Evolutionary conservation across 345 rosid species (phyloP).

Genomic region (Eucalyptus leucophloia): DNA sequence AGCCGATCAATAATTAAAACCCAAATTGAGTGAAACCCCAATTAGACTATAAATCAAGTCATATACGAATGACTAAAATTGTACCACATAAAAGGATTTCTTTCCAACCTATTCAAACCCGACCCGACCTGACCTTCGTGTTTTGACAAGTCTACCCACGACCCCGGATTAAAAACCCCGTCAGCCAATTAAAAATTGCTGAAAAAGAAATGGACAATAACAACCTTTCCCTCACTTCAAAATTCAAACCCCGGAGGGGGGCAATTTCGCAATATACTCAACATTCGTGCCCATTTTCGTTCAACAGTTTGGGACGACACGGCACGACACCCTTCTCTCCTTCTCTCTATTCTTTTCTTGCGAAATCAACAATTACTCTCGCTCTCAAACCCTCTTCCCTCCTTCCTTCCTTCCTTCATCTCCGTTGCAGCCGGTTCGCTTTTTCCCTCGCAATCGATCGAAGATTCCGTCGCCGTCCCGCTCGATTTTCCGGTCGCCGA

Average conservation of each 20-base stretch:
- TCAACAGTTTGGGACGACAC: not conserved
- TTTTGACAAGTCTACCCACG: no score
- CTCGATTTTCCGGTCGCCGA: not conserved
- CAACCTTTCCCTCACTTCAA: not conserved
- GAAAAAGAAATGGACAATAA: not conserved
- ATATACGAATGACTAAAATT: fast-evolving
- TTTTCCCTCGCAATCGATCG: not conserved
- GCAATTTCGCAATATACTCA: not conserved
- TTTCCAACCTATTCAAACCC: fast-evolving
- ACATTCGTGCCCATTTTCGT: not conserved
- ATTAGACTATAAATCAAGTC: fast-evolving
- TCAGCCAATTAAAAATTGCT: not conserved
- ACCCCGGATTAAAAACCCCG: no score
- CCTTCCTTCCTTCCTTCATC: not conserved
- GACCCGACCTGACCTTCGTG: not conserved
- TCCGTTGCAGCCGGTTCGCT: not conserved
- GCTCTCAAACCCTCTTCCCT: not conserved
- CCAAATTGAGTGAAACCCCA: fast-evolving
- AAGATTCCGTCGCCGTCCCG: not conserved
- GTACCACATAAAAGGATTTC: fast-evolving
- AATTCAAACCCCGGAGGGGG: not conserved
- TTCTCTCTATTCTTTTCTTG: not conserved
- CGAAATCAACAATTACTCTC: not conserved
- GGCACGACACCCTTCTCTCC: not conserved
- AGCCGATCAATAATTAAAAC: fast-evolving